Base-by-base conservation (phyloP, 805 yeast species). In the Teunomyces atbi region DNA sequence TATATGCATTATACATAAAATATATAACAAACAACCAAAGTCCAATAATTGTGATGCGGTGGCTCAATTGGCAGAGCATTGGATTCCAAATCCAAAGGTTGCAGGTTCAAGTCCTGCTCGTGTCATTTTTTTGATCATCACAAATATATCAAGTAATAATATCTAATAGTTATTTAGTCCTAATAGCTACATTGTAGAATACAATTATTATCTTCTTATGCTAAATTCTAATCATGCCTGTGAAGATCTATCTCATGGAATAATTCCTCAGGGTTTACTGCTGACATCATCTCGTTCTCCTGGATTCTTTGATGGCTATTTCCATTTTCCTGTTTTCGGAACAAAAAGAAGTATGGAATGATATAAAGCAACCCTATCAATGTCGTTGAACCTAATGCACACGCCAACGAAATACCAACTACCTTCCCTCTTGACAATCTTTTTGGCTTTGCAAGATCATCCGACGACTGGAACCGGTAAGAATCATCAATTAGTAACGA, bases 21-120 rank as follows among this genome's bases (percentile, higher is more conserved):
- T n/a, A n/a, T 16, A 41, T 4, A 5, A 8, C 15, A 8, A 26
- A 13, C 7, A 5, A 1, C 3, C n/a, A 38, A 7, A 5, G 20
- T 26, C 6, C 6, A 33, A 33, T 19, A 28, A 18, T 40, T 13
- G 16, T 46, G 50, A 51, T 51, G 55, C 55, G 52, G 55, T 51
- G 52, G 55, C 55, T 51, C 55, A 51, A 51, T 36, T 65, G 73
- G 73, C 66, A 68, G 73, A 68, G 71, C 66, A 62, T 66, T 65
- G 60, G 73, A 65, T 57, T 68, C 73, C 73, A 68, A 61, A 81
- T 81, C 88, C 82, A 81, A 82, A 81, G 88, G 88, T 78, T 82
- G 88, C 87, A 82, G 86, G 88, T 82, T 82, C 88, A 79, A 82
- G 81, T 82, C 88, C 86, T 82, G 88, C 82, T 85, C 84, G 85